phyloP scores from a whole-genome alignment of 176 grass and related monocot species.

The Musa itinerans region DNA sequence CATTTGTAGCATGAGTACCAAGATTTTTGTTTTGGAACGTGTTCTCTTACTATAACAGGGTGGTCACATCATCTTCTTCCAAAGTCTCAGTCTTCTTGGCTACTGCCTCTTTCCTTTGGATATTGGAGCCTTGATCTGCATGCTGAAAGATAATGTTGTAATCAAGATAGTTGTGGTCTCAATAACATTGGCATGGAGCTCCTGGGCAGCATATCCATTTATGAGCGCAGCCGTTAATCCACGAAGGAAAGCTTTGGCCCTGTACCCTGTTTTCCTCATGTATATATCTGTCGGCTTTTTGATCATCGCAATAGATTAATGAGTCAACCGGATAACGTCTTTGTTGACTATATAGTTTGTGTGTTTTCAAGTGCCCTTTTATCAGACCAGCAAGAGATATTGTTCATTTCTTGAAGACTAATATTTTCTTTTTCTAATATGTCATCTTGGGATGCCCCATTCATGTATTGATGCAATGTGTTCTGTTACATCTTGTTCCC shows the following conservation, averaged over 20 bases:
- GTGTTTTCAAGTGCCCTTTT: background rate
- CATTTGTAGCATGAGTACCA: background rate
- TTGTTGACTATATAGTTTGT: background rate
- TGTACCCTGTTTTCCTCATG: conserved; percentile 97
- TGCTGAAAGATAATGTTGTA: conserved; percentile 85
- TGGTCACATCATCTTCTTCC: conserved; percentile 98
- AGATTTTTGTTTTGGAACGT: background rate
- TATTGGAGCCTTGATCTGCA: conserved; percentile 70
- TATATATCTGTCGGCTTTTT: conserved; percentile 94
- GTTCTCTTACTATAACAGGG: conserved; percentile 39
- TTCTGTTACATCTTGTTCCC: too few species aligned
- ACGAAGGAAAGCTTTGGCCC: conserved; percentile 87
- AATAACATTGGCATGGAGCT: conserved; percentile 86
- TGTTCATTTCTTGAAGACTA: too few species aligned
- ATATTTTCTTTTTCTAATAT: too few species aligned
- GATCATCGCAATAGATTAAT: conserved; percentile 91
- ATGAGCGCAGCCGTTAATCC: conserved; percentile 96
- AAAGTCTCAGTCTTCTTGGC: conserved; percentile 93
- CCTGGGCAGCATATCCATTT: conserved; percentile 98
- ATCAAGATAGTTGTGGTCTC: conserved; percentile 79
- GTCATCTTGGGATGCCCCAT: too few species aligned
- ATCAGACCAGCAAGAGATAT: background rate
- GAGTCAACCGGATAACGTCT: background rate
- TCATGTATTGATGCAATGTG: too few species aligned
- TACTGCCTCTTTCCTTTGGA: conserved; percentile 94